Conservation (phyloP, 1,284 basidiomycete species). For the Ganoderma boninense region DNA sequence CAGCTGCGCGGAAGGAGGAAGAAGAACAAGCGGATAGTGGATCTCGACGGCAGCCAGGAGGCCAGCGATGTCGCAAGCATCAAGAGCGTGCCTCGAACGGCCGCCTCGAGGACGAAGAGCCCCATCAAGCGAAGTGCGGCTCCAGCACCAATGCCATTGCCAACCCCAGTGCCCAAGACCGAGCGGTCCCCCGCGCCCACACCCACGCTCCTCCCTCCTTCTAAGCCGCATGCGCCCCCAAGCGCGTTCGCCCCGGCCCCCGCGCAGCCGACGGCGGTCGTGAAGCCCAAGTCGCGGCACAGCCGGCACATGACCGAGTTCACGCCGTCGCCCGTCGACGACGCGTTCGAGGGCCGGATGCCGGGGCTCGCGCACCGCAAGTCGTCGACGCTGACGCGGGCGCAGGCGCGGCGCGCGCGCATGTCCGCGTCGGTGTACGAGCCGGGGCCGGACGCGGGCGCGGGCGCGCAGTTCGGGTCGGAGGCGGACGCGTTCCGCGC, state of each 20-base stretch:
- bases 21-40: slow-evolving; percentile 75
- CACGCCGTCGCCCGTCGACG: slow-evolving; percentile 33
- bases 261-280: slow-evolving; percentile 22
- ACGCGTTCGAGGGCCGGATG: slow-evolving; percentile 20
- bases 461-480: slow-evolving; percentile 39
- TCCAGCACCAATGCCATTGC: background rate
- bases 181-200: slow-evolving; percentile 3
- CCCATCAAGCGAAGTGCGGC: slow-evolving; percentile 22
- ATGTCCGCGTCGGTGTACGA: slow-evolving; percentile 72
- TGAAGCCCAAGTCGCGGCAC: slow-evolving; percentile 40
- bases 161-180: background rate
- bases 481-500: slow-evolving; percentile 78
- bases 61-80: slow-evolving; percentile 43
- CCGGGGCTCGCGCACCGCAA: slow-evolving; percentile 27
- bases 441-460: slow-evolving; percentile 45
- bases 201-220: background rate
- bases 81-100: slow-evolving; percentile 36
- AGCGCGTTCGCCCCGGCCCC: slow-evolving; percentile 18
- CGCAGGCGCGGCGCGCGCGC: slow-evolving; percentile 57
- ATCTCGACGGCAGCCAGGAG: slow-evolving; percentile 58
- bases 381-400: slow-evolving; percentile 44
- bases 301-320: slow-evolving; percentile 60
- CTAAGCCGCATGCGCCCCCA: slow-evolving; percentile 6
- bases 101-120: slow-evolving; percentile 26
- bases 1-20: slow-evolving; percentile 57